These are phyloP conservation scores for Cryptococcus sp. DNA, from an alignment of 1,284 basidiomycete species.

Conservation along the genomic window DNA sequence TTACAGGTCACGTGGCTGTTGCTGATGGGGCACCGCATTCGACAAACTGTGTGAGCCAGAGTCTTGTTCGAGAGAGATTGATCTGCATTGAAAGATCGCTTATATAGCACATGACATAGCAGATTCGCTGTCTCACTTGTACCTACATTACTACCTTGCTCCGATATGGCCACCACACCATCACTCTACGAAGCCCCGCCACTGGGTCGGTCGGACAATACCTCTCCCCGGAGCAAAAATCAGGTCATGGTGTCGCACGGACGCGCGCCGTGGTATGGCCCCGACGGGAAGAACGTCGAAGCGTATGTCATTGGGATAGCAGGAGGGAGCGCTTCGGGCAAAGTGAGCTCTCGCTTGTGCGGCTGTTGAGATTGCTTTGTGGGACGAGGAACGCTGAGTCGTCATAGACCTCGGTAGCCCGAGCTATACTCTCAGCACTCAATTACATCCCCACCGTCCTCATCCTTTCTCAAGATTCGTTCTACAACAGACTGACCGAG, in stretches of 20 bases:
- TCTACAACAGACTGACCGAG: constrained; percentile 78
- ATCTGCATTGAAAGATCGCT: too few species aligned
- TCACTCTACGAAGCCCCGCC: too few species aligned
- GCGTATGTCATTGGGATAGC: constrained; percentile 94
- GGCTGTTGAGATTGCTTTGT: not conserved
- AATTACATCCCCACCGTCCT: constrained; percentile 84
- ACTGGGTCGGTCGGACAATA: not conserved
- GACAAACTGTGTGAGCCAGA: too few species aligned
- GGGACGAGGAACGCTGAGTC: not conserved
- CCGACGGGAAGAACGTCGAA: constrained; percentile 64
- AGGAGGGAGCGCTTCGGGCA: constrained; percentile 90
- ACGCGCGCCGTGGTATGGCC: constrained; percentile 61
- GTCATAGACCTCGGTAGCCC: constrained; percentile 83
- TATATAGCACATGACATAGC: too few species aligned
- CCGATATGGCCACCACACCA: too few species aligned
- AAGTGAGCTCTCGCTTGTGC: constrained; percentile 59
- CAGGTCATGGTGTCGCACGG: constrained; percentile 80
- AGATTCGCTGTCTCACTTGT: too few species aligned
- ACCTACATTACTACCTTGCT: too few species aligned
- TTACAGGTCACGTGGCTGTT: too few species aligned
- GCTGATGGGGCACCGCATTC: too few species aligned
- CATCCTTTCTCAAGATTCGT: constrained; percentile 84
- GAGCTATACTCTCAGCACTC: constrained; percentile 76
- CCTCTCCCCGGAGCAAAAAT: constrained; percentile 62
- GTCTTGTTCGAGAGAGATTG: too few species aligned